Evolutionary conservation across 169 alveolate genomes (phyloP).

Genomic region (Plasmodium fragile): DNA sequence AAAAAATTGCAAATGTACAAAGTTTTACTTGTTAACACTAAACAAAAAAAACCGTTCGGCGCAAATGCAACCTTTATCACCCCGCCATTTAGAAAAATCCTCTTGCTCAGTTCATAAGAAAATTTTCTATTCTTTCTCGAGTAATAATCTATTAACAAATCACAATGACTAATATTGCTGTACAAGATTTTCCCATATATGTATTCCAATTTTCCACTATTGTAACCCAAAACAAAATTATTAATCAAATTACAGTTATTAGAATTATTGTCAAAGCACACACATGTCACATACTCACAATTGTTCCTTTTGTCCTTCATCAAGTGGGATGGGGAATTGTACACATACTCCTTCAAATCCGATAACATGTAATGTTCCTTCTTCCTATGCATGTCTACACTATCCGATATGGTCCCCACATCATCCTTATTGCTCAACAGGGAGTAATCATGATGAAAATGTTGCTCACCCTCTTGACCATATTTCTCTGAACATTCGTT

Average conservation of each 20-base stretch:
- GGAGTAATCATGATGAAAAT: neutral
- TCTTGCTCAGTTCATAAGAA: slow-evolving; percentile 65
- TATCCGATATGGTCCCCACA: neutral
- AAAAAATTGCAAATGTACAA: slow-evolving; percentile 66
- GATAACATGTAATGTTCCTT: slow-evolving; percentile 31
- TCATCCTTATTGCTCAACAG: neutral
- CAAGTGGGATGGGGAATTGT: slow-evolving; percentile 66
- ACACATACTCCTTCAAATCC: slow-evolving; percentile 49
- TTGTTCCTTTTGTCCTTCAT: slow-evolving; percentile 49
- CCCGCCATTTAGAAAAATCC: slow-evolving; percentile 60
- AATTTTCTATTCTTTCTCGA: slow-evolving; percentile 65
- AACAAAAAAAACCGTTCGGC: slow-evolving; percentile 72
- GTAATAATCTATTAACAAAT: slow-evolving; percentile 74
- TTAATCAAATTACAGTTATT: slow-evolving; percentile 67
- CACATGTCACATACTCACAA: slow-evolving; percentile 75
- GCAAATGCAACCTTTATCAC: slow-evolving; percentile 62
- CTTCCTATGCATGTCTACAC: slow-evolving; percentile 14
- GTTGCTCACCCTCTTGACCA: neutral
- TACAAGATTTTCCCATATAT: slow-evolving; percentile 64
- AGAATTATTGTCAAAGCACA: slow-evolving; percentile 69
- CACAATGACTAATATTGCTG: slow-evolving; percentile 73
- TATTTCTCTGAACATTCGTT: slow-evolving; percentile 5
- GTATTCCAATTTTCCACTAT: slow-evolving; percentile 66
- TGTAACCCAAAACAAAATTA: slow-evolving; percentile 60
- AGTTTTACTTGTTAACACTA: slow-evolving; percentile 66